Conservation (phyloP, 2,329 filamentous ascomycete genomes). For the Chaetothyriales sp. region DNA sequence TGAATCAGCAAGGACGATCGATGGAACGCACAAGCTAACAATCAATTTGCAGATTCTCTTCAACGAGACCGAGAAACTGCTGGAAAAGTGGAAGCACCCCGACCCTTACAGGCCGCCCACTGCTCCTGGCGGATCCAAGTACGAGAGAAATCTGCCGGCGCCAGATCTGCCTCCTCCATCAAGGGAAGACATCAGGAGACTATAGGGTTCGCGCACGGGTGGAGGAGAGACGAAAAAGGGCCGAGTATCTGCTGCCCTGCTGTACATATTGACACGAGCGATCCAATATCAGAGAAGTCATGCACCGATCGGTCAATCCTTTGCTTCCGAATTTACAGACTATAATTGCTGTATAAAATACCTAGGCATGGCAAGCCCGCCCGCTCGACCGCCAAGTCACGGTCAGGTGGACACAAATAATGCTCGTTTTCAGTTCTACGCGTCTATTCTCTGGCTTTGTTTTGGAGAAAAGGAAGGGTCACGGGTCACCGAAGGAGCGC, state of each 20-base stretch:
- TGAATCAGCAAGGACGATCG: not conserved
- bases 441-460: no score
- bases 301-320: not conserved
- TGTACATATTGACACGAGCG: not conserved
- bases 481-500: no score
- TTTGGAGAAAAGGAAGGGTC: no score
- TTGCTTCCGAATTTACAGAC: not conserved
- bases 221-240: not conserved
- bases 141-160: constrained; percentile 76
- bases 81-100: constrained; percentile 94
- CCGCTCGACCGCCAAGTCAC: no score
- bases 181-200: constrained; percentile 16
- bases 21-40: no score
- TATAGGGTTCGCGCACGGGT: constrained; percentile 5
- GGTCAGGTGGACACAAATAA: no score
- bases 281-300: not conserved
- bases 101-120: constrained; percentile 83
- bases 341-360: no score
- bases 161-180: constrained; percentile 49
- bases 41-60: constrained; percentile 77
- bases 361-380: no score
- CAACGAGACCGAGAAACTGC: constrained; percentile 70
- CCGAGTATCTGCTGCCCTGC: not conserved
- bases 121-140: constrained; percentile 91
- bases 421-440: no score